phyloP scores from a whole-genome alignment of 2,329 filamentous ascomycete genomes.

The Curvularia sp. region DNA sequence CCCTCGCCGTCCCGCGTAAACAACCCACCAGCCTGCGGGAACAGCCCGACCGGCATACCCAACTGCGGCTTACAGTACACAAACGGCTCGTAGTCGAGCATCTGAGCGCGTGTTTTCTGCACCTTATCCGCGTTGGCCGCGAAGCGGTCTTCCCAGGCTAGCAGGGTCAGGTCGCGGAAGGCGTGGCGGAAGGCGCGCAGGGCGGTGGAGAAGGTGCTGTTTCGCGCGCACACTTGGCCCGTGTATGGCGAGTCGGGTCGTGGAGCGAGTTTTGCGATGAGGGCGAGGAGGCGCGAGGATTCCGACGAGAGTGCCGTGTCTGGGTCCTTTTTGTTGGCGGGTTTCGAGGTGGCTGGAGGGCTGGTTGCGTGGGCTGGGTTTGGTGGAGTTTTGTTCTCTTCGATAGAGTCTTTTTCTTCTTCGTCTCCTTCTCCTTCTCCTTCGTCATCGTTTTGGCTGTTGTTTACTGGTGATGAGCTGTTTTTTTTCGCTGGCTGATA shows the following conservation, averaged over 20 bases:
- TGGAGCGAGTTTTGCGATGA: slow-evolving; percentile 19
- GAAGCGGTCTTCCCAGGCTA: slow-evolving; percentile 54
- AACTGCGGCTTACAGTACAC: slow-evolving; percentile 31
- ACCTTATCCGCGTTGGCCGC: slow-evolving; percentile 21
- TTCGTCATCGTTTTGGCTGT: background rate
- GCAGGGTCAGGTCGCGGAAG: slow-evolving; percentile 52
- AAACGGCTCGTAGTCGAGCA: slow-evolving; percentile 36
- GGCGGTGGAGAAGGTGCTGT: slow-evolving; percentile 44
- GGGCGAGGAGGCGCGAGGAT: slow-evolving; percentile 22
- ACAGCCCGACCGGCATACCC: slow-evolving; percentile 25
- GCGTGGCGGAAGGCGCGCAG: slow-evolving; percentile 49
- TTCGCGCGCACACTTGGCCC: slow-evolving; percentile 34
- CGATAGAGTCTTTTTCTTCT: background rate
- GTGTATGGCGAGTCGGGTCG: slow-evolving; percentile 18
- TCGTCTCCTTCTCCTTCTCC: background rate
- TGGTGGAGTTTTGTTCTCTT: background rate
- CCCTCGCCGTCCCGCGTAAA: no score
- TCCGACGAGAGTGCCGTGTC: background rate
- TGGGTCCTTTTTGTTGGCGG: background rate
- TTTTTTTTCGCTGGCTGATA: slow-evolving; percentile 29
- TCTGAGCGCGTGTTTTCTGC: slow-evolving; percentile 30
- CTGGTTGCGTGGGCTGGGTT: background rate
- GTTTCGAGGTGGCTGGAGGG: no score
- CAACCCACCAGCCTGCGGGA: slow-evolving; percentile 8
- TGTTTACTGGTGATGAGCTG: background rate